phyloP scores from a whole-genome alignment of 1,284 basidiomycete genomes.

The Apiotrichum akiyoshidainum region DNA sequence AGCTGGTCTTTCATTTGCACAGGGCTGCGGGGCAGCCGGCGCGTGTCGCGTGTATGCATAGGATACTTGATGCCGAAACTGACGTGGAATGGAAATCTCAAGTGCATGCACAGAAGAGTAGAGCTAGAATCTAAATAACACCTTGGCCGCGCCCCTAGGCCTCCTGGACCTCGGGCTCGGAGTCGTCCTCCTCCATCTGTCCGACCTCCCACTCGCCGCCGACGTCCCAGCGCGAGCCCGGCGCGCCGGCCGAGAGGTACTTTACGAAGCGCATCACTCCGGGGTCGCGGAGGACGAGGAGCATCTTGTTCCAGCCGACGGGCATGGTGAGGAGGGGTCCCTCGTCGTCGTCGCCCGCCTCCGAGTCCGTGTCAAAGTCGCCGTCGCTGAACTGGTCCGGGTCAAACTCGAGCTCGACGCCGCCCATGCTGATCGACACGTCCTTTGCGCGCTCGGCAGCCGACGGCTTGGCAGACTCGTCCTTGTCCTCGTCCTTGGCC shows the following conservation, averaged over 20 bases:
- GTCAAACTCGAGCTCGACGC: slow-evolving; percentile 50
- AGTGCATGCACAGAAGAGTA: no score
- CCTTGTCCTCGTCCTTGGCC: slow-evolving; percentile 1
- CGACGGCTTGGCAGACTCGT: slow-evolving; percentile 12
- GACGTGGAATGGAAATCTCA: no score
- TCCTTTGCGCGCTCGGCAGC: slow-evolving; percentile 34
- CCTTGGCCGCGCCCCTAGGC: background rate
- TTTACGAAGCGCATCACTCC: slow-evolving; percentile 92
- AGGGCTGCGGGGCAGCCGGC: no score
- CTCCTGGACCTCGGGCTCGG: slow-evolving; percentile 29
- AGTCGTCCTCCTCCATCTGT: slow-evolving; percentile 52
- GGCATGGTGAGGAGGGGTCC: slow-evolving; percentile 84
- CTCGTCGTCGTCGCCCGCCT: slow-evolving; percentile 61
- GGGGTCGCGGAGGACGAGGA: slow-evolving; percentile 87
- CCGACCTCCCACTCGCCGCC: slow-evolving; percentile 81
- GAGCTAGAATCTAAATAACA: background rate
- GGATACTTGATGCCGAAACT: no score
- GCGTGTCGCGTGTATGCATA: no score
- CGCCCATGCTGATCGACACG: slow-evolving; percentile 33
- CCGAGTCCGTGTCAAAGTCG: slow-evolving; percentile 56
- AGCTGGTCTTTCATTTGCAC: no score
- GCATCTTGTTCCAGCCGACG: slow-evolving; percentile 84
- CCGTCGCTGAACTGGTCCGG: slow-evolving; percentile 49
- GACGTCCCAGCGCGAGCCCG: slow-evolving; percentile 85
- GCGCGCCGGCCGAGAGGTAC: slow-evolving; percentile 81